phyloP scores from a whole-genome alignment of 2,329 filamentous ascomycete genomes.

The Chaetoscypha palmicola region DNA sequence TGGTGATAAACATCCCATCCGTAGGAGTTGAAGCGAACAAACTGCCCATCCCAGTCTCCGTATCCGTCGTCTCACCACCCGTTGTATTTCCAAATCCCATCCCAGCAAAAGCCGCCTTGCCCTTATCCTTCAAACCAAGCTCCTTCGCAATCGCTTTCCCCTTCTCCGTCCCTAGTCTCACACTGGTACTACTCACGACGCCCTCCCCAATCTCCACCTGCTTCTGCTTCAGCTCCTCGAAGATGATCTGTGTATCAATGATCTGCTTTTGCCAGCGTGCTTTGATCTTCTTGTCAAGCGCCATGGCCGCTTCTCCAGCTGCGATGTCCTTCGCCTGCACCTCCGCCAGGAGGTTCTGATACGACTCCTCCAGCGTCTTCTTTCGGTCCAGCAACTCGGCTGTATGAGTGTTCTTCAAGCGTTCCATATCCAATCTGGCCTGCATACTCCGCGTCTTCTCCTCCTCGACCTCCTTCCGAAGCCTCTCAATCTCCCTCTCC shows the following conservation, averaged over 20 bases:
- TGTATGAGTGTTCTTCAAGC: neutral
- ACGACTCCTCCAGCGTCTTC: neutral
- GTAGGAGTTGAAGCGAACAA: too few relatives aligned
- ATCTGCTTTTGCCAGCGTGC: slow-evolving; percentile 10
- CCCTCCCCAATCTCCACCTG: neutral
- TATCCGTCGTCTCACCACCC: too few relatives aligned
- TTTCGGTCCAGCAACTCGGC: neutral
- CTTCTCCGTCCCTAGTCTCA: neutral
- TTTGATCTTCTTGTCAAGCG: slow-evolving; percentile 8
- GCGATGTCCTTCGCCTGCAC: neutral
- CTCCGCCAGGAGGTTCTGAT: neutral
- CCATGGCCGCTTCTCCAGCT: neutral
- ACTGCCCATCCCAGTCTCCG: too few relatives aligned
- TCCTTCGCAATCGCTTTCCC: neutral
- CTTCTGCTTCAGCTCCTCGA: neutral
- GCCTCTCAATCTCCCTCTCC: neutral
- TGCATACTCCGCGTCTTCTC: neutral
- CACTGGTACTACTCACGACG: neutral
- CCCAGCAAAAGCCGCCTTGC: too few relatives aligned
- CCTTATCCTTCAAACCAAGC: too few relatives aligned
- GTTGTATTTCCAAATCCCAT: too few relatives aligned
- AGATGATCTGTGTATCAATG: slow-evolving; percentile 10
- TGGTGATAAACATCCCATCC: too few relatives aligned
- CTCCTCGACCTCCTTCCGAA: neutral
- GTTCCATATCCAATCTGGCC: neutral